Base-by-base conservation (phyloP, 1,284 basidiomycete species). In the Albatrellus sp. region DNA sequence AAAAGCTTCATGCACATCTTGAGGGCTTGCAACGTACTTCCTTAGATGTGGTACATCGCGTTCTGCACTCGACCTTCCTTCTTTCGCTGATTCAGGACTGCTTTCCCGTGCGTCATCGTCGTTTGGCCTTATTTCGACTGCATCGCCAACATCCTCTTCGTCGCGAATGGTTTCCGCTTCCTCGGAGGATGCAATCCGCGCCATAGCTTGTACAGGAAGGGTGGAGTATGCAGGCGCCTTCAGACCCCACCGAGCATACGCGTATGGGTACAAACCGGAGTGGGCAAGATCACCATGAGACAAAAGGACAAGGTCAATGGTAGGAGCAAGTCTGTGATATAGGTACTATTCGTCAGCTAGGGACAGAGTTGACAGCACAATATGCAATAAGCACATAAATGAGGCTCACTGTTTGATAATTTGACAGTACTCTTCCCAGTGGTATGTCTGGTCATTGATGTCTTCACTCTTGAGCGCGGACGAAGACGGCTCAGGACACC, bases 191-290 rank as follows among this genome's bases (percentile, higher is more conserved):
- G 90, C 90, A 40, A 97, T 87, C 30, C 90, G 75, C 2, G 89
- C 94, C 87, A 94, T 97, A 46, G 93, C 91, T 53, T 96, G 90
- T 0, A 96, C 91, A 17, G 96, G 94, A 40, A 98, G 75, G 0
- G 94, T 96, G 0, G 90, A 87, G 61, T 98, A 99, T n/a, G 91
- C 81, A 8, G 91, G 91, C 36, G 92, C 93, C 43, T 76, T 83
- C 34, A 98, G 72, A 14, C 84, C 86, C 79, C 91, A 92, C 55
- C 79, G 73, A 5, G 92, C 75, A 55, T 89, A 75, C 1, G 93
- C 92, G 60, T 90, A 97, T 5, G 93, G 79, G 59, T 90, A 96
- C 14, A 98, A 69, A 6, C 93, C 94, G 14, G 88, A 73, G 57
- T 96, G 91, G 2, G 77, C 70, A 8, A 96, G 72, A 50, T 94